phyloP scores from a whole-genome alignment of 2,329 filamentous ascomycete species.

The Colletotrichum salicis region DNA sequence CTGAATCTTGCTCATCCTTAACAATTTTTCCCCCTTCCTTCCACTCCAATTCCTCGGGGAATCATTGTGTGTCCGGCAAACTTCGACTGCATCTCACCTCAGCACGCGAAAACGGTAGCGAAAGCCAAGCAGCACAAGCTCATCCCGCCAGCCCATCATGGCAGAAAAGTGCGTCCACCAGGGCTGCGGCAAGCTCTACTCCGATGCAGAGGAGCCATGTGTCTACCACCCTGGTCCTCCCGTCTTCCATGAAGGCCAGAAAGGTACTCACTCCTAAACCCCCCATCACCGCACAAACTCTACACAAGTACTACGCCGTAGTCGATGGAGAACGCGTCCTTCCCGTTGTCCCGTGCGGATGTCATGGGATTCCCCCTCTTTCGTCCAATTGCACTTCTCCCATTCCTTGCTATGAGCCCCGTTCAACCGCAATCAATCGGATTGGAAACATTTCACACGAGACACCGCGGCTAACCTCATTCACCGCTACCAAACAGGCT shows the following conservation, averaged over 20 bases:
- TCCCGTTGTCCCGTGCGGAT: slow-evolving; percentile 10
- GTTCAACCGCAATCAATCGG: background rate
- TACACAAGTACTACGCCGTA: slow-evolving; percentile 16
- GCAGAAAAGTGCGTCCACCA: slow-evolving; percentile 94
- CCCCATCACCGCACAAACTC: slow-evolving; percentile 10
- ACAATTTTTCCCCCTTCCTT: background rate
- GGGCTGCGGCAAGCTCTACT: slow-evolving; percentile 90
- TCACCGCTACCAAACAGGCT: slow-evolving; percentile 68
- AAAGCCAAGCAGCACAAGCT: slow-evolving; percentile 12
- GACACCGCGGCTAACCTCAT: slow-evolving; percentile 32
- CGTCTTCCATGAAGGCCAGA: slow-evolving; percentile 97
- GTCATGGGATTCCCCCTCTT: slow-evolving; percentile 7
- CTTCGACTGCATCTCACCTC: background rate
- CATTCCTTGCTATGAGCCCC: slow-evolving; percentile 7
- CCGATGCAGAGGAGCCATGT: slow-evolving; percentile 84
- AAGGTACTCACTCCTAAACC: slow-evolving; percentile 71
- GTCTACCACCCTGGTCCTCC: slow-evolving; percentile 93
- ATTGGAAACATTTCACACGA: slow-evolving; percentile 8
- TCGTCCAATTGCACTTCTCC: background rate
- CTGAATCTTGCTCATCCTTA: background rate
- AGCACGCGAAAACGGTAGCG: slow-evolving; percentile 25
- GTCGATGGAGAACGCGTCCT: slow-evolving; percentile 24
- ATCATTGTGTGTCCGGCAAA: slow-evolving; percentile 3
- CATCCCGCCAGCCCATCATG: slow-evolving; percentile 56
- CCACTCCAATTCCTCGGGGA: background rate